phyloP scores from a whole-genome alignment of 2,329 filamentous ascomycete species.

The Aspergillus pseudoglaucus region DNA sequence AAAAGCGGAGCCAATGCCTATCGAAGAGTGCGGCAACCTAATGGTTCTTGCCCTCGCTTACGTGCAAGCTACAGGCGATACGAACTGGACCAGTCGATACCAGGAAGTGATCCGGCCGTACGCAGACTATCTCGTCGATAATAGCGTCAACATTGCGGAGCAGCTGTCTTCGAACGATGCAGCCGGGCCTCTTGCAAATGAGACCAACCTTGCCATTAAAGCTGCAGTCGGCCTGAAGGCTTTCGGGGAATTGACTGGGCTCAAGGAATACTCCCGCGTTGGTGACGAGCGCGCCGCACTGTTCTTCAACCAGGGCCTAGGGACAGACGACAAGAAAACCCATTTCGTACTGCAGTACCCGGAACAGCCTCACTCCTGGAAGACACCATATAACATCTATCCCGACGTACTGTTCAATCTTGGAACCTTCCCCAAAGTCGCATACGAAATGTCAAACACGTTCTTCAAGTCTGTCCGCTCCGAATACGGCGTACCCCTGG shows the following conservation, averaged over 20 bases:
- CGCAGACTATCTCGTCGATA: slow-evolving; percentile 37
- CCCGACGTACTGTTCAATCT: slow-evolving; percentile 36
- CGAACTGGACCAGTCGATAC: slow-evolving; percentile 31
- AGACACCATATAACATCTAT: slow-evolving; percentile 38
- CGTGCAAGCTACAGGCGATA: slow-evolving; percentile 33
- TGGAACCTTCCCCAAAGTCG: slow-evolving; percentile 29
- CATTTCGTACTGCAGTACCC: slow-evolving; percentile 39
- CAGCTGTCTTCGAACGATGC: slow-evolving; percentile 42
- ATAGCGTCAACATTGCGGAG: slow-evolving; percentile 32
- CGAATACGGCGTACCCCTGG: slow-evolving; percentile 35
- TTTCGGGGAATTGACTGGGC: slow-evolving; percentile 34
- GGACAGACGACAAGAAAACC: slow-evolving; percentile 28
- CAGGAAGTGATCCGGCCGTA: slow-evolving; percentile 29
- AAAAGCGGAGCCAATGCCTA: slow-evolving; percentile 36
- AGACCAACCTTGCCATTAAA: slow-evolving; percentile 44
- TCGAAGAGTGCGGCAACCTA: slow-evolving; percentile 38
- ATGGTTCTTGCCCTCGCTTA: slow-evolving; percentile 36
- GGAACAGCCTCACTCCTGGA: slow-evolving; percentile 26
- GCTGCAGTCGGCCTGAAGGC: slow-evolving; percentile 43
- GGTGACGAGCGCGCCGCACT: slow-evolving; percentile 30
- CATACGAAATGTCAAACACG: slow-evolving; percentile 29
- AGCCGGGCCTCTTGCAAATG: slow-evolving; percentile 35
- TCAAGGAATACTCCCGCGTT: slow-evolving; percentile 30
- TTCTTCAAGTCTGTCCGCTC: slow-evolving; percentile 33
- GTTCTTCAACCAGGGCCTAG: slow-evolving; percentile 29